Evolutionary conservation across 345 rosid species (phyloP), one percentile per base, ranked within the genome.

Genomic region (Lepidium africanum): DNA sequence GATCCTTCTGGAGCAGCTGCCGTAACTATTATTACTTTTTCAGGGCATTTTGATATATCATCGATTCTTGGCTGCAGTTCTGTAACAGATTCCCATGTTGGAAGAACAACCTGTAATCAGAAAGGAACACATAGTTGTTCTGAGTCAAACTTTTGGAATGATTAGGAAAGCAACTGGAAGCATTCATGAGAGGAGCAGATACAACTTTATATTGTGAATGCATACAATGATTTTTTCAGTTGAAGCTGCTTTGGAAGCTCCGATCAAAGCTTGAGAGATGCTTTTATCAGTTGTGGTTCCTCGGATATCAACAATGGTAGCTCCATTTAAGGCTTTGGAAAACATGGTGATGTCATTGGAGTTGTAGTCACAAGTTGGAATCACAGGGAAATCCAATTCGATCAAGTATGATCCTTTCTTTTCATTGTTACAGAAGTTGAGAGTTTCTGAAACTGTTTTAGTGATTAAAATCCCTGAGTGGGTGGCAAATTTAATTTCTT

Each of bases 381-480:
- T 76, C 14, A 59, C 2, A 16, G 91, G 96, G 47, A 92, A 81
- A 48, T 83, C 46, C 69, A 89, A 33, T 61, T 89, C 87, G 10
- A 87, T 70, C 11, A 77, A 65, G 67, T 59, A 83, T n/a, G 75
- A 15, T 2, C 62, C 70, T 16, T 56, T 51, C 13, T 45, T 57
- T 78, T 60, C 75, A 23, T 4, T 4, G 9, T 63, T 42, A 25
- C 16, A 10, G 10, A 60, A 17, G 12, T 23, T 35, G 17, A 37
- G 10, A 37, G 30, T 37, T 39, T 49, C 41, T 9, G n/a, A 13
- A 61, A 82, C 72, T 72, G 58, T 82, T 76, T 82, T 84, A n/a
- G 98, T 95, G 0, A 76, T 85, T 1, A 87, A 76, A 47, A 78
- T 77, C 50, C 96, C 87, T 0, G 86, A 87, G 9, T 71, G 72